phyloP scores from a whole-genome alignment of 352 stramenopile species.

The Globisporangium viniferum region DNA sequence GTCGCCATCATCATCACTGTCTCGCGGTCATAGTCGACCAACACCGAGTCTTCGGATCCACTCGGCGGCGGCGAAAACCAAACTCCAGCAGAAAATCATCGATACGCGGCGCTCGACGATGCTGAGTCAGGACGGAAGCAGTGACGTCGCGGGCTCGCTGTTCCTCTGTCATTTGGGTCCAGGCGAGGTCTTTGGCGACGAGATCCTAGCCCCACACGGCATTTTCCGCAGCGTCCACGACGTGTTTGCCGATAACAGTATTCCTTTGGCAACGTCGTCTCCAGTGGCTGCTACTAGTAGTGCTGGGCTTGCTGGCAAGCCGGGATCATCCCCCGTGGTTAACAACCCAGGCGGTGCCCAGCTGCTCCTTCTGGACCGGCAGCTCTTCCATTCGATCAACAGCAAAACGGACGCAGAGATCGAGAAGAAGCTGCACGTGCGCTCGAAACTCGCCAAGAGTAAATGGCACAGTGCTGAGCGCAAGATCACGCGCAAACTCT shows the following conservation, averaged over 20 bases:
- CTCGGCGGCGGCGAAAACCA: conserved; percentile 13
- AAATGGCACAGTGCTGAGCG: conserved; percentile 55
- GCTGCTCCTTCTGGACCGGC: conserved; percentile 40
- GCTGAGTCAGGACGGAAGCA: not conserved
- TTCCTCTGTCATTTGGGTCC: conserved; percentile 39
- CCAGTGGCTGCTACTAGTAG: not conserved
- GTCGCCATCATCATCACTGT: conserved; percentile 4
- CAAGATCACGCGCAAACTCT: conserved; percentile 21
- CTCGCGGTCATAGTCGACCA: not conserved
- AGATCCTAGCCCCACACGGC: conserved; percentile 32
- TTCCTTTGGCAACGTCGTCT: not conserved
- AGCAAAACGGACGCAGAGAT: conserved; percentile 50
- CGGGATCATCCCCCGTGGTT: no score
- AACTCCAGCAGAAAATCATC: conserved; percentile 17
- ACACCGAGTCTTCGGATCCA: conserved; percentile 11
- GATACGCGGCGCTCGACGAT: not conserved
- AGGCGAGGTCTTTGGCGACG: conserved; percentile 55
- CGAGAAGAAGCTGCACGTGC: conserved; percentile 37
- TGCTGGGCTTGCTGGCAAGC: not conserved
- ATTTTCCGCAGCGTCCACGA: conserved; percentile 36
- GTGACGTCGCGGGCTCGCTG: conserved; percentile 6
- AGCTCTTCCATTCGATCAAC: conserved; percentile 29
- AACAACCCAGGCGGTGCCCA: conserved; percentile 13
- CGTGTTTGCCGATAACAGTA: conserved; percentile 27
- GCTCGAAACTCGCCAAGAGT: conserved; percentile 28